These are phyloP conservation scores for Hymenoscyphus fraxineus DNA, from an alignment of 2,329 filamentous ascomycete genomes.

Conservation along the genomic window DNA sequence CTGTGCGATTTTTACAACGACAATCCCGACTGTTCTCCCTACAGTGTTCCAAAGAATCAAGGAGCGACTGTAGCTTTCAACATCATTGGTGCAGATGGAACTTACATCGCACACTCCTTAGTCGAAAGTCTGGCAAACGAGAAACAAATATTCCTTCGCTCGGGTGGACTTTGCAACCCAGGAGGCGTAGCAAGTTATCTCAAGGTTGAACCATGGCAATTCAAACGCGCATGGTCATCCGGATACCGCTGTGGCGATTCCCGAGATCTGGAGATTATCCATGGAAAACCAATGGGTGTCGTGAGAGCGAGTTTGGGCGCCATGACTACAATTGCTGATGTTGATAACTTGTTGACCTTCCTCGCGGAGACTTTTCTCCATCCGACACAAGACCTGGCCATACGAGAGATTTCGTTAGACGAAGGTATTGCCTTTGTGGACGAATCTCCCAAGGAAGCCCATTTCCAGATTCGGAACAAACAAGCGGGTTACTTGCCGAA, in stretches of 20 bases:
- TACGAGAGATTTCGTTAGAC: background rate
- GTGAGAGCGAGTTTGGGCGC: conserved; percentile 82
- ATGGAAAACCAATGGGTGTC: conserved; percentile 82
- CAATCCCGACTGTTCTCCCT: conserved; percentile 32
- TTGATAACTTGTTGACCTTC: conserved; percentile 67
- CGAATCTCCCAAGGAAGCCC: background rate
- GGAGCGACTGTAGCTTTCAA: conserved; percentile 86
- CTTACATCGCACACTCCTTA: conserved; percentile 74
- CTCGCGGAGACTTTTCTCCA: conserved; percentile 47
- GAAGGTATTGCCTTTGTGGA: background rate
- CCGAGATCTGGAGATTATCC: conserved; percentile 64
- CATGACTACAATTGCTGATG: conserved; percentile 77
- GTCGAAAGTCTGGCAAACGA: conserved; percentile 80
- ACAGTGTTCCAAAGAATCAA: conserved; percentile 33
- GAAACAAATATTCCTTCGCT: conserved; percentile 79
- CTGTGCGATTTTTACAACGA: conserved; percentile 33
- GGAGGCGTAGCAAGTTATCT: conserved; percentile 75
- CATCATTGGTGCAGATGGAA: conserved; percentile 61
- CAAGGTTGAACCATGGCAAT: conserved; percentile 70
- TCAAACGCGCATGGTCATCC: conserved; percentile 77
- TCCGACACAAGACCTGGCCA: background rate
- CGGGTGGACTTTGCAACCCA: conserved; percentile 86
- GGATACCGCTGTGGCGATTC: conserved; percentile 81
- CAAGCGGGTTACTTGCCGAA: background rate
- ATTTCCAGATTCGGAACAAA: background rate